Base-by-base conservation (phyloP, 441 rosid species). In the Bruguiera hainesii region DNA sequence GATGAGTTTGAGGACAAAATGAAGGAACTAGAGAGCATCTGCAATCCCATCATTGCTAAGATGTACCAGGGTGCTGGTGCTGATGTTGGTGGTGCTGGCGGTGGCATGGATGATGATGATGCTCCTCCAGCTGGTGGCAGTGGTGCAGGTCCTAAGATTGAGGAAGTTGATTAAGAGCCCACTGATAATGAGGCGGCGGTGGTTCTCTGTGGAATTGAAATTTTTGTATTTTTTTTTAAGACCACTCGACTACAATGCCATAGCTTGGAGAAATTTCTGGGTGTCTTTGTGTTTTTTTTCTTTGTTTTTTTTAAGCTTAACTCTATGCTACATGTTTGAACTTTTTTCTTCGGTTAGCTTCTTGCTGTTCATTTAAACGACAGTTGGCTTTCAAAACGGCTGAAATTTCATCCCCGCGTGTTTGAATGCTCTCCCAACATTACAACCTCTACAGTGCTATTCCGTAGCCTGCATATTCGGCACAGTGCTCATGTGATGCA, bases 1-100 rank as follows among this genome's bases (percentile, higher is more conserved):
- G 95, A 89, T n/a, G 91, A 88, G 72, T 88, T 88, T 1, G 94
- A 86, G 68, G 94, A 86, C 78, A 88, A 88, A 75, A 80, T 89
- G 95, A 87, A 87, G 77, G 96, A 89, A 71, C 73, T 89, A 31
- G 96, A 87, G 67, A 55, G 96, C 70, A 73, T 86, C 35, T 89
- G 91, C 80, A 89, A 87, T 74, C 93, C 91, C 8, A 84, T 89
- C 33, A 84, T 87, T 31, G 93, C 93, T 6, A 89, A 83, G 83
- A 84, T 89, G 89, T 87, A 90, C 68, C 91, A 86, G 70, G 91
- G 91, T 31, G 86, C 71, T 0, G 83, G 82, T 20, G 84, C 81
- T 7, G 70, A 64, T 8, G 89, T 75, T 53, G 79, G 81, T 78
- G 79, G 78, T 48, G 88, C 81, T 25, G 87, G 77, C 39, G 88